phyloP scores from a whole-genome alignment of 768 basidiomycete genomes.

The Antrodiella citrinella region DNA sequence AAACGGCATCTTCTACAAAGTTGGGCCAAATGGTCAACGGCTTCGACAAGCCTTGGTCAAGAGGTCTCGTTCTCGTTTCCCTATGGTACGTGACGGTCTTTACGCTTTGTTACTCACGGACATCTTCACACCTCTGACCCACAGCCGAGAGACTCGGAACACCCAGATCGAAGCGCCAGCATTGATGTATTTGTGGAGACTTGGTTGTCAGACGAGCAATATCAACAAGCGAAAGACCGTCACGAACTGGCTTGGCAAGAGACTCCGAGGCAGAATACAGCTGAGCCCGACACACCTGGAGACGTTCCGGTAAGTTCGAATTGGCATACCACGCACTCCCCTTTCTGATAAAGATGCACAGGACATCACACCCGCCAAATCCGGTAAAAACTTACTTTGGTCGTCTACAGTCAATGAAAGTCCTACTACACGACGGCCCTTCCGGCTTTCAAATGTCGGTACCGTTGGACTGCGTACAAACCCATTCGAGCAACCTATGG shows the following conservation, averaged over 20 bases:
- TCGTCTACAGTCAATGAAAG: slow-evolving; percentile 34
- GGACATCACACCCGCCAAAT: slow-evolving; percentile 27
- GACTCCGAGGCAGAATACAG: slow-evolving; percentile 31
- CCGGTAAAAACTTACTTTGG: slow-evolving; percentile 70
- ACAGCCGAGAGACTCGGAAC: slow-evolving; percentile 71
- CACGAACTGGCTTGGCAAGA: slow-evolving; percentile 68
- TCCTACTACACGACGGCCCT: slow-evolving; percentile 26
- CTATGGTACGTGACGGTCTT: slow-evolving; percentile 46
- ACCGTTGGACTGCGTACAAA: slow-evolving; percentile 39
- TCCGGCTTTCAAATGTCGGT: slow-evolving; percentile 40
- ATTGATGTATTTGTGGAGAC: slow-evolving; percentile 69
- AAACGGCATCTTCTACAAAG: slow-evolving; percentile 63
- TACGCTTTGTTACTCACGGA: slow-evolving; percentile 10
- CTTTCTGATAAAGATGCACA: slow-evolving; percentile 2
- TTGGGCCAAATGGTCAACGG: slow-evolving; percentile 61
- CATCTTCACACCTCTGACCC: neutral
- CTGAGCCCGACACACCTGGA: slow-evolving; percentile 34
- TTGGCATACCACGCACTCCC: neutral
- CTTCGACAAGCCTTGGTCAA: slow-evolving; percentile 65
- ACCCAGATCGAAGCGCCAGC: slow-evolving; percentile 63
- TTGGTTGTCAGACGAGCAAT: slow-evolving; percentile 74
- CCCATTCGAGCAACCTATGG: slow-evolving; percentile 33
- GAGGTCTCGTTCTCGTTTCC: slow-evolving; percentile 59
- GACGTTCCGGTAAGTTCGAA: slow-evolving; percentile 24
- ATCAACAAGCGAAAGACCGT: slow-evolving; percentile 52